Evolutionary conservation across 768 basidiomycete genomes (phyloP).

Genomic region (Naganishia vaughanmartiniae): DNA sequence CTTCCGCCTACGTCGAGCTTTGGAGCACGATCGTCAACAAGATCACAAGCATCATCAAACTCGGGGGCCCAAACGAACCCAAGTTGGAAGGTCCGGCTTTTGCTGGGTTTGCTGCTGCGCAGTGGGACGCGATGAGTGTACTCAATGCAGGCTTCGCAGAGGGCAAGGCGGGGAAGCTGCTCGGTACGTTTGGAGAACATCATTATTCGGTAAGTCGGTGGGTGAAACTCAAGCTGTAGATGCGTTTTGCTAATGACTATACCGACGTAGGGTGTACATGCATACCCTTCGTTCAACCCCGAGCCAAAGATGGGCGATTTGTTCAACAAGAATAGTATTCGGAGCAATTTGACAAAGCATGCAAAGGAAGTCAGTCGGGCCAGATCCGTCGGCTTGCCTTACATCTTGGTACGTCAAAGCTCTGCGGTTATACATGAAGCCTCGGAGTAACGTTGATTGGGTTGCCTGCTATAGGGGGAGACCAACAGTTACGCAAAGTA

Average conservation of each 20-base stretch:
- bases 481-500: not conserved
- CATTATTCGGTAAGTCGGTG: conserved; percentile 14
- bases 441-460: not conserved
- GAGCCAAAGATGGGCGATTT: conserved; percentile 27
- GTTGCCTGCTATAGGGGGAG: not conserved
- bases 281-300: conserved; percentile 8
- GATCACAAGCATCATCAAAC: conserved; percentile 11
- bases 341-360: conserved; percentile 15
- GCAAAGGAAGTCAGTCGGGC: conserved; percentile 14
- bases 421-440: not conserved
- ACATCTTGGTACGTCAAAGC: conserved; percentile 6
- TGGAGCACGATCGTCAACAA: conserved; percentile 26
- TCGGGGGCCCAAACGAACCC: conserved; percentile 10
- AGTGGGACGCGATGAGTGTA: conserved; percentile 26
- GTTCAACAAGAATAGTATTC: conserved; percentile 32
- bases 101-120: conserved; percentile 10
- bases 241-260: not conserved
- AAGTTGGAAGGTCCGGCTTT: conserved; percentile 30
- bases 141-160: conserved; percentile 30
- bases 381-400: conserved; percentile 22
- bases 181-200: conserved; percentile 20
- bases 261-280: conserved; percentile 11
- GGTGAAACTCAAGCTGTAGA: not conserved
- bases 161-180: conserved; percentile 19
- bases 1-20: conserved; percentile 26